Conservation (phyloP, 78 protist species). For the Monocercomonoides exilis region DNA sequence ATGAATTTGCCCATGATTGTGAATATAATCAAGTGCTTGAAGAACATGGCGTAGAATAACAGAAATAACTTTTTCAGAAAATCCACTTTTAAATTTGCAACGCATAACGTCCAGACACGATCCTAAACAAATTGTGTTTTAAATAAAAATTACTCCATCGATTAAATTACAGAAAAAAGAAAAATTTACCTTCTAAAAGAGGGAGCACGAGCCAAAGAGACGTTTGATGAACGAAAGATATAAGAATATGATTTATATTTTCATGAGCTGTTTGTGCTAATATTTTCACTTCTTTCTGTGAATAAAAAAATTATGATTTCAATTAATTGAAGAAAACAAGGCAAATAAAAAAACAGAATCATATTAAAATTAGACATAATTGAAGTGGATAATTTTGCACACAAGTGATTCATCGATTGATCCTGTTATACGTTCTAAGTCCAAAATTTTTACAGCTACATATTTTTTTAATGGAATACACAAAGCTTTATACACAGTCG, state of each 20-base stretch:
- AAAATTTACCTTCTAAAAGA: neutral
- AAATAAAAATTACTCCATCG: neutral
- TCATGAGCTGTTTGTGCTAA: neutral
- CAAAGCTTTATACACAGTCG: slow-evolving; percentile 2
- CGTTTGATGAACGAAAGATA: neutral
- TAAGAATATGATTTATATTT: neutral
- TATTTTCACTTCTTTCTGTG: neutral
- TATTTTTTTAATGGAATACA: neutral
- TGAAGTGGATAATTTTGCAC: neutral
- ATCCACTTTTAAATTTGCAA: neutral
- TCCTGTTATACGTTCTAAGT: slow-evolving; percentile 5
- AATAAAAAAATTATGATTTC: too few species aligned
- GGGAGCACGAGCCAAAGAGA: neutral
- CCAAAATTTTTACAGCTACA: slow-evolving; percentile 17
- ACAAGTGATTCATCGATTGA: neutral
- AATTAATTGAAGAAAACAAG: too few species aligned
- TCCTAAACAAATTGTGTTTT: neutral
- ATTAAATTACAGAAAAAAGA: neutral
- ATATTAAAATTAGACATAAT: neutral
- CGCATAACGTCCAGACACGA: neutral
- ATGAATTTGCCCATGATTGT: neutral
- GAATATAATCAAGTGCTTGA: neutral
- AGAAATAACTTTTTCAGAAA: neutral
- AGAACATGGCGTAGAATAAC: neutral
- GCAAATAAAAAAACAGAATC: too few species aligned